Evolutionary conservation across 805 yeast genomes (phyloP).

Genomic region (Kluyveromyces aestuarii): DNA sequence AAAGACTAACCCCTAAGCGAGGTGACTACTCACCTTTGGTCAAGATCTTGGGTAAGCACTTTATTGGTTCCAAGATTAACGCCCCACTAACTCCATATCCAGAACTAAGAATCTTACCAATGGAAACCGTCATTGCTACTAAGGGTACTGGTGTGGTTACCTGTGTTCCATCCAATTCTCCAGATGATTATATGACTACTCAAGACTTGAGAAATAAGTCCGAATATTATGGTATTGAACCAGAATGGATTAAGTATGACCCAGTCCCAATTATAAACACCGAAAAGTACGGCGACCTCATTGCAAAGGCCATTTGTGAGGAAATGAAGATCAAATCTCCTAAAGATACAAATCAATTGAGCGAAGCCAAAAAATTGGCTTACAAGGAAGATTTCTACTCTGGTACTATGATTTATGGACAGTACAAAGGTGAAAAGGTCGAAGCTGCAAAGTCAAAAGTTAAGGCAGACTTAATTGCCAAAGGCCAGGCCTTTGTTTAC

Average conservation of each 20-base stretch:
- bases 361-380: constrained; percentile 87
- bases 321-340: constrained; percentile 90
- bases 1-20: constrained; percentile 82
- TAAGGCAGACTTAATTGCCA: constrained; percentile 67
- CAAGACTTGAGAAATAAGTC: constrained; percentile 81
- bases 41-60: constrained; percentile 55
- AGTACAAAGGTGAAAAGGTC: constrained; percentile 81
- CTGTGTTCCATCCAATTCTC: constrained; percentile 98
- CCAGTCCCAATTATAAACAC: constrained; percentile 69
- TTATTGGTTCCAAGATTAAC: constrained; percentile 77
- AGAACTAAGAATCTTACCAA: constrained; percentile 79
- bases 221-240: constrained; percentile 76
- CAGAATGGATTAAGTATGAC: constrained; percentile 77
- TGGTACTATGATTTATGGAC: constrained; percentile 74
- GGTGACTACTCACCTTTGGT: constrained; percentile 61
- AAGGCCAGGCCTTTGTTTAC: constrained; percentile 79
- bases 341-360: constrained; percentile 78
- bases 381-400: constrained; percentile 95
- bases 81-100: constrained; percentile 74
- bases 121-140: constrained; percentile 91
- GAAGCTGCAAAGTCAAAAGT: constrained; percentile 86
- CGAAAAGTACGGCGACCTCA: constrained; percentile 76
- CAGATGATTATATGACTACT: constrained; percentile 89
- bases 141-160: constrained; percentile 99
- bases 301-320: constrained; percentile 78